Evolutionary conservation across 768 basidiomycete species (phyloP).

Genomic region (Tricholoma hemisulphureum): DNA sequence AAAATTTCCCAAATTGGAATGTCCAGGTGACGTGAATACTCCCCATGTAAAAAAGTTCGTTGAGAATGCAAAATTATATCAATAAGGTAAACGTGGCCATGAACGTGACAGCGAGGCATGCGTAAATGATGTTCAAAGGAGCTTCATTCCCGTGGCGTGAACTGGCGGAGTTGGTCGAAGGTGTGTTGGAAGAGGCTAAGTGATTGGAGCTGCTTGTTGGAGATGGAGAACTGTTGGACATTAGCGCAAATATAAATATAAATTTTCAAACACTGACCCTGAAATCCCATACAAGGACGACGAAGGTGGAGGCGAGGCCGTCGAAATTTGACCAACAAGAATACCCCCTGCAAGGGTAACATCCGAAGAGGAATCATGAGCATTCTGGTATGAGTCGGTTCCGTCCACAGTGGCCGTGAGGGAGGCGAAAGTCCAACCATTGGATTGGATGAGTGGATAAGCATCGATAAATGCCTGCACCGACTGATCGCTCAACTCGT

Average conservation of each 20-base stretch:
- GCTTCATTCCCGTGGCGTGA: neutral
- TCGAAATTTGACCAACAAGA: constrained; percentile 9
- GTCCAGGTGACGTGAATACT: neutral
- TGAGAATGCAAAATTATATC: neutral
- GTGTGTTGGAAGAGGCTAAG: neutral
- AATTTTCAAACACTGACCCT: neutral
- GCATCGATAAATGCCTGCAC: constrained; percentile 66
- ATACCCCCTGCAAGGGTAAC: constrained; percentile 27
- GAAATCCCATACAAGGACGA: constrained; percentile 2
- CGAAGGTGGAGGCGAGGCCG: neutral
- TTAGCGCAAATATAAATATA: neutral
- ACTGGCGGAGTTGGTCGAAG: neutral
- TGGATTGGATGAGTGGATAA: constrained; percentile 59
- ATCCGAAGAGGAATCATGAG: constrained; percentile 32
- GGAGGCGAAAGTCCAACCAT: constrained; percentile 71
- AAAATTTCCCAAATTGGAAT: neutral
- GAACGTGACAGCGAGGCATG: neutral
- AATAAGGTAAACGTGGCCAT: no score
- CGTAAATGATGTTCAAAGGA: neutral
- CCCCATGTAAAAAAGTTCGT: neutral
- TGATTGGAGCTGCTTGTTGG: neutral
- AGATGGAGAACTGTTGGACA: neutral
- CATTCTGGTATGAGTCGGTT: constrained; percentile 48
- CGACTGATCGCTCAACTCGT: constrained; percentile 65
- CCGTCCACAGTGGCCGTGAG: constrained; percentile 44